Evolutionary conservation across 192 early-diverging fungal species (phyloP).

Genomic region (Coemansia sp.): DNA sequence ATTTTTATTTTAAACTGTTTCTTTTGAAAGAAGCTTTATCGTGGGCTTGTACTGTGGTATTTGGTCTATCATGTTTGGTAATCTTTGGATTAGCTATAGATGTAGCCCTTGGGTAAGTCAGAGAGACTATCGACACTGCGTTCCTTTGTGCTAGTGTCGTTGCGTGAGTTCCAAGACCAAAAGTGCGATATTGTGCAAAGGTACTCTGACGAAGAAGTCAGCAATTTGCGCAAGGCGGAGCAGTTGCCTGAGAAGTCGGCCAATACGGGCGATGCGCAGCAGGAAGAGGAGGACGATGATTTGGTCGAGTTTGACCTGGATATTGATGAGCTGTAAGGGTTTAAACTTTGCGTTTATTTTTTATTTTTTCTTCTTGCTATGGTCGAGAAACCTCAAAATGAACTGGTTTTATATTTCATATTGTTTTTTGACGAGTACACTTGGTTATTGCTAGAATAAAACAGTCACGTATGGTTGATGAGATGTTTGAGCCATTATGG

Average conservation of each 20-base stretch:
- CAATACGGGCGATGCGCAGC: not conserved
- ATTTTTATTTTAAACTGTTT: not conserved
- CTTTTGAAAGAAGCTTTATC: too few species aligned
- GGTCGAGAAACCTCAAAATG: too few species aligned
- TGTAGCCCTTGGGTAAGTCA: too few species aligned
- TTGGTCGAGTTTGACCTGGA: constrained; percentile 70
- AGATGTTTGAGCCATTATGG: too few species aligned
- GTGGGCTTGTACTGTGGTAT: too few species aligned
- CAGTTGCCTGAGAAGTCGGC: constrained; percentile 86
- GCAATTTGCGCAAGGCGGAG: constrained; percentile 87
- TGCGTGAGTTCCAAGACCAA: constrained; percentile 89
- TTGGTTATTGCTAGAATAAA: too few species aligned
- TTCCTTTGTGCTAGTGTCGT: constrained; percentile 67
- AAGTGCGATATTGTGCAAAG: constrained; percentile 95
- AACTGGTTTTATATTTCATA: too few species aligned
- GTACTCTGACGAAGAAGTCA: constrained; percentile 94
- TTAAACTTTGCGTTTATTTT: not conserved
- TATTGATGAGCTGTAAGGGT: constrained; percentile 73
- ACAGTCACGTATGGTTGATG: too few species aligned
- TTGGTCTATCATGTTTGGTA: too few species aligned
- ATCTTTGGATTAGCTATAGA: too few species aligned
- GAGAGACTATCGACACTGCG: too few species aligned
- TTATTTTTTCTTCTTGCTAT: not conserved
- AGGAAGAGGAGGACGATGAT: constrained; percentile 72
- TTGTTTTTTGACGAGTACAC: too few species aligned